These are phyloP conservation scores for Cytospora mali DNA, from an alignment of 2,329 filamentous ascomycete species.

Conservation along the genomic window DNA sequence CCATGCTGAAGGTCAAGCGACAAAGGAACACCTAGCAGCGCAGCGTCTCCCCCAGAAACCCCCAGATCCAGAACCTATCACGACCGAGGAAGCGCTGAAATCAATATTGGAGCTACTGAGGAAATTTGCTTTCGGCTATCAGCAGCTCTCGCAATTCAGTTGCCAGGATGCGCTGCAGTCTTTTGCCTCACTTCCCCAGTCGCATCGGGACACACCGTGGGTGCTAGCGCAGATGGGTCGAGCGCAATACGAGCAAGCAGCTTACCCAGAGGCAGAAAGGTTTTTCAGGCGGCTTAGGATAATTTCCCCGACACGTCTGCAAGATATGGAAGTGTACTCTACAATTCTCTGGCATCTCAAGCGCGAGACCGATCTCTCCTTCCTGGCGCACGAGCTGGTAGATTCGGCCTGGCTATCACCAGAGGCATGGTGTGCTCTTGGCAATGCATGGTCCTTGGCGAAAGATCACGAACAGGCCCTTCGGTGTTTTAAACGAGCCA, in stretches of 20 bases:
- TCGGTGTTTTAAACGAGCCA: conserved; percentile 91
- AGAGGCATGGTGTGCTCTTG: conserved; percentile 93
- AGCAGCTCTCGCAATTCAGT: conserved; percentile 76
- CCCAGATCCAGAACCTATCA: conserved; percentile 57
- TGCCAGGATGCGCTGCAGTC: conserved; percentile 75
- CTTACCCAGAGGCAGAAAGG: conserved; percentile 84
- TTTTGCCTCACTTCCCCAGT: conserved; percentile 69
- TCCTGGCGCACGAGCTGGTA: conserved; percentile 86
- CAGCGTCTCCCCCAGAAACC: conserved; percentile 44
- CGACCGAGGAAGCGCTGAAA: conserved; percentile 73
- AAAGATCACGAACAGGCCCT: conserved; percentile 94
- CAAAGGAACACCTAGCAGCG: conserved; percentile 45
- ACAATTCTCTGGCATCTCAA: conserved; percentile 99
- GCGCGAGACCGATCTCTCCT: conserved; percentile 86
- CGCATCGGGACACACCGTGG: conserved; percentile 90
- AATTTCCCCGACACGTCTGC: conserved; percentile 77
- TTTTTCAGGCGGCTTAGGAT: conserved; percentile 80
- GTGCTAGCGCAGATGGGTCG: conserved; percentile 88
- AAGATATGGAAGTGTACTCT: conserved; percentile 98
- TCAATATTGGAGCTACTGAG: conserved; percentile 79
- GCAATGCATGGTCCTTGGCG: conserved; percentile 91
- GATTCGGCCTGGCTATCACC: conserved; percentile 87
- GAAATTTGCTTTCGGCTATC: conserved; percentile 80
- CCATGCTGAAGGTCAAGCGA: conserved; percentile 59
- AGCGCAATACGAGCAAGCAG: conserved; percentile 86